Evolutionary conservation across 768 basidiomycete genomes (phyloP).

Genomic region (Kwoniella europaea): DNA sequence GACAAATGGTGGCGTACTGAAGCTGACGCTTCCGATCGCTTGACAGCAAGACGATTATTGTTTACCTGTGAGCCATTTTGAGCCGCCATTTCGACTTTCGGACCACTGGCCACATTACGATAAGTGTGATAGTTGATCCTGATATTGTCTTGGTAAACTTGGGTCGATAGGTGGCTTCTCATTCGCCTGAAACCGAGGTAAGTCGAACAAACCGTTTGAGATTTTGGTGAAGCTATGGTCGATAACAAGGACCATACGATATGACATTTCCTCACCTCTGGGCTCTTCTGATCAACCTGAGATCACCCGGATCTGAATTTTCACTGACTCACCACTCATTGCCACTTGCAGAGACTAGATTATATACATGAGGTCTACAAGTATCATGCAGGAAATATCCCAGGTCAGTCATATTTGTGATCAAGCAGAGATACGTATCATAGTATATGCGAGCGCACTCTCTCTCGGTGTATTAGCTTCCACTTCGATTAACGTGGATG

Average conservation of each 20-base stretch:
- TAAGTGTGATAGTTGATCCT: background rate
- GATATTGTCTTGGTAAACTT: background rate
- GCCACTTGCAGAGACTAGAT: conserved; percentile 18
- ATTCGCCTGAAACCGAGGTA: conserved; percentile 30
- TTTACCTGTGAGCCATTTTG: conserved; percentile 17
- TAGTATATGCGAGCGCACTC: too few species aligned
- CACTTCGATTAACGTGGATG: too few species aligned
- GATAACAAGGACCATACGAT: too few species aligned
- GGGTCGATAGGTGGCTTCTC: conserved; percentile 20
- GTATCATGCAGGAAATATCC: conserved; percentile 24
- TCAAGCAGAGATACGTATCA: background rate
- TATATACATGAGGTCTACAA: conserved; percentile 23
- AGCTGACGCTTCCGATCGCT: background rate
- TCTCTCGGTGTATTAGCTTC: too few species aligned
- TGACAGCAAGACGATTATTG: conserved; percentile 34
- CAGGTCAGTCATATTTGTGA: conserved; percentile 9
- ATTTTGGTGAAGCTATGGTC: too few species aligned
- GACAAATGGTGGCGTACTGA: too few species aligned
- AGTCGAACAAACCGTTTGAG: background rate
- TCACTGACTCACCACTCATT: background rate
- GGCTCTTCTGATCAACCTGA: background rate
- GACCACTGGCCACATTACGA: background rate
- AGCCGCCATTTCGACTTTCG: background rate
- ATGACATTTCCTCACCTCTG: too few species aligned
- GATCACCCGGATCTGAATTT: background rate